Evolutionary conservation across 2,329 filamentous ascomycete genomes (phyloP).

Genomic region (Aspergillus aculeatinus): DNA sequence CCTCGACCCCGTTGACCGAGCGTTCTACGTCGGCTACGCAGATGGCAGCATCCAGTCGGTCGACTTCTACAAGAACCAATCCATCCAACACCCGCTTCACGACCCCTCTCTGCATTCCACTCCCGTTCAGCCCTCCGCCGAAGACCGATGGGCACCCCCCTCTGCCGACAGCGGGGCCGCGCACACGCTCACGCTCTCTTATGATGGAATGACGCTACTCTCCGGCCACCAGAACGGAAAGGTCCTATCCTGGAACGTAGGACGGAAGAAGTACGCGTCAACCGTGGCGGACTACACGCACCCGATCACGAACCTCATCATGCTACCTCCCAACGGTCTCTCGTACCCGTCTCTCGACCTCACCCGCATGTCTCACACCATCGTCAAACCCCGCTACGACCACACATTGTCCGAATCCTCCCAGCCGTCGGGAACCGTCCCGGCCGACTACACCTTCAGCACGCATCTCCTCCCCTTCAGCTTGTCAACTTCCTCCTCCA

Average conservation of each 20-base stretch:
- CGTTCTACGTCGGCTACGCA: conserved; percentile 76
- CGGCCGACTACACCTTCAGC: conserved; percentile 44
- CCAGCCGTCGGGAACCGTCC: conserved; percentile 38
- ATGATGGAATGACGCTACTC: conserved; percentile 76
- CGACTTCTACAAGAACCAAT: conserved; percentile 64
- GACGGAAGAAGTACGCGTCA: conserved; percentile 65
- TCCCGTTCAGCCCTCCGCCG: conserved; percentile 41
- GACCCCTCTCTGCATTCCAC: conserved; percentile 39
- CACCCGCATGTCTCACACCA: conserved; percentile 56
- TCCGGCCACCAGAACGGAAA: conserved; percentile 81
- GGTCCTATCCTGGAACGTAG: conserved; percentile 77
- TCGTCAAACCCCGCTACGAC: conserved; percentile 71
- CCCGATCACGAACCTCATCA: conserved; percentile 77
- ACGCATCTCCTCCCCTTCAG: conserved; percentile 36
- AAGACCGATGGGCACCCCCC: conserved; percentile 50
- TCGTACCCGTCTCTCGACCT: conserved; percentile 31
- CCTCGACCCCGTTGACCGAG: conserved; percentile 80
- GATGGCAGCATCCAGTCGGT: conserved; percentile 78
- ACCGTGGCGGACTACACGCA: conserved; percentile 72
- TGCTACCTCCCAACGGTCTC: conserved; percentile 62
- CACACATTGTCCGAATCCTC: conserved; percentile 38
- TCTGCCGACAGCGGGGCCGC: conserved; percentile 65
- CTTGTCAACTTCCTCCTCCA: conserved; percentile 9
- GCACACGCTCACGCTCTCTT: conserved; percentile 70
- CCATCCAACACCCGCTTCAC: conserved; percentile 41